These are phyloP conservation scores for Papiliotrema laurentii DNA, from an alignment of 1,284 basidiomycete species.

Conservation along the genomic window DNA sequence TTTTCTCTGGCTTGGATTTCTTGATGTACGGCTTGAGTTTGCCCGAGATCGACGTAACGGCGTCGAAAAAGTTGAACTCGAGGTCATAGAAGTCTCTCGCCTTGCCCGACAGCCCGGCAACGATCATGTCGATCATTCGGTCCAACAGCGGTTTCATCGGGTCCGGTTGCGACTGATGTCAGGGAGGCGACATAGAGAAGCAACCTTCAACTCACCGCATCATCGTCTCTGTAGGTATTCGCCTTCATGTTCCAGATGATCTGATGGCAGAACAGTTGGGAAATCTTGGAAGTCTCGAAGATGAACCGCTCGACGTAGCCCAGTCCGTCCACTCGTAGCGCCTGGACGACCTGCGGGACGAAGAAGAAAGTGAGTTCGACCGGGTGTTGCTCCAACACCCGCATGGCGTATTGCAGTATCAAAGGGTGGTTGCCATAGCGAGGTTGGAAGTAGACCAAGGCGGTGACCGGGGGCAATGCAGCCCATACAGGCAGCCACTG, in stretches of 20 bases:
- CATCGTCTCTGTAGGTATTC: slow-evolving; percentile 91
- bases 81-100: slow-evolving; percentile 87
- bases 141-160: slow-evolving; percentile 94
- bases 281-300: slow-evolving; percentile 95
- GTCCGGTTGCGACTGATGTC: slow-evolving; percentile 52
- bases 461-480: slow-evolving; percentile 80
- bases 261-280: slow-evolving; percentile 97
- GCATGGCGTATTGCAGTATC: slow-evolving; percentile 93
- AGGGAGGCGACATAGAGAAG: neutral
- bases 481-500: slow-evolving; percentile 85
- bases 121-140: slow-evolving; percentile 74
- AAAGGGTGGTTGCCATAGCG: slow-evolving; percentile 78
- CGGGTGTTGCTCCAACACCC: slow-evolving; percentile 90
- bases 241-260: slow-evolving; percentile 99
- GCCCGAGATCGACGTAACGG: slow-evolving; percentile 95
- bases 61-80: slow-evolving; percentile 94
- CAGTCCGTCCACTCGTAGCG: slow-evolving; percentile 77
- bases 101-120: slow-evolving; percentile 81
- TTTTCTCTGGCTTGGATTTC: slow-evolving; percentile 93
- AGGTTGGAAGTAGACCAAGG: slow-evolving; percentile 80
- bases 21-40: slow-evolving; percentile 97
- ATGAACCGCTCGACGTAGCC: slow-evolving; percentile 96
- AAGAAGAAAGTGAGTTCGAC: slow-evolving; percentile 98
- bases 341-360: slow-evolving; percentile 97
- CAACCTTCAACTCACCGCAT: slow-evolving; percentile 58